Percentiles rank a stretch among this genome's conserved stretches.
Conservation (phyloP, 441 rosid genomes). For the Syzygium syzygioides region DNA sequence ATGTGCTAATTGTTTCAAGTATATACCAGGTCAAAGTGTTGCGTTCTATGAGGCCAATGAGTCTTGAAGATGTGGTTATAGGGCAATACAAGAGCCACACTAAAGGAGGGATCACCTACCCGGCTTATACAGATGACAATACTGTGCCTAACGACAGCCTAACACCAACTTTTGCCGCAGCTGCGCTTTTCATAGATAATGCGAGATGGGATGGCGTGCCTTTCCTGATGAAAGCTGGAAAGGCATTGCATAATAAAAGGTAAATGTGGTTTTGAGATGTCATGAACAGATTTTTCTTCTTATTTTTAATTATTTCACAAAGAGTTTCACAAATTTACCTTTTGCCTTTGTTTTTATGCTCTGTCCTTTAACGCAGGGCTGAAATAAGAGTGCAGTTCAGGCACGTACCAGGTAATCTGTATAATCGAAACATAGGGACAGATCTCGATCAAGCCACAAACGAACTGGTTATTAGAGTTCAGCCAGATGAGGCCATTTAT, state of each 20-base stretch:
- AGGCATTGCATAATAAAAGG: constrained; percentile 80
- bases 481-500: constrained; percentile 92
- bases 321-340: not conserved
- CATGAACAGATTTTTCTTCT: not conserved
- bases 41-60: constrained; percentile 82
- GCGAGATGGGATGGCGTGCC: constrained; percentile 99
- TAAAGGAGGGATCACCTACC: constrained; percentile 67
- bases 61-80: constrained; percentile 63
- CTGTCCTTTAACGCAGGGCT: constrained; percentile 35
- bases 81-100: constrained; percentile 90
- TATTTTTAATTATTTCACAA: not conserved
- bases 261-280: constrained; percentile 10
- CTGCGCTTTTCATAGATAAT: constrained; percentile 86
- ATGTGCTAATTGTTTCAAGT: not conserved
- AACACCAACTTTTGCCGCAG: constrained; percentile 95
- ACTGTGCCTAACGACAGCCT: constrained; percentile 76
- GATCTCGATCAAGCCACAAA: constrained; percentile 82
- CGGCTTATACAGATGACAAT: constrained; percentile 76
- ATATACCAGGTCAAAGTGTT: constrained; percentile 73
- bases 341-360: not conserved
- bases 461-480: constrained; percentile 88
- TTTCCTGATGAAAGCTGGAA: constrained; percentile 93
- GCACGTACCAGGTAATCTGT: constrained; percentile 87
- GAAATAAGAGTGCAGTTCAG: constrained; percentile 91
- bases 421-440: constrained; percentile 62